A percentile compares a stretch with the other conserved stretches of the same genome.
phyloP scores from a whole-genome alignment of 306 rosid genomes.

The Echinosophora koreensis region DNA sequence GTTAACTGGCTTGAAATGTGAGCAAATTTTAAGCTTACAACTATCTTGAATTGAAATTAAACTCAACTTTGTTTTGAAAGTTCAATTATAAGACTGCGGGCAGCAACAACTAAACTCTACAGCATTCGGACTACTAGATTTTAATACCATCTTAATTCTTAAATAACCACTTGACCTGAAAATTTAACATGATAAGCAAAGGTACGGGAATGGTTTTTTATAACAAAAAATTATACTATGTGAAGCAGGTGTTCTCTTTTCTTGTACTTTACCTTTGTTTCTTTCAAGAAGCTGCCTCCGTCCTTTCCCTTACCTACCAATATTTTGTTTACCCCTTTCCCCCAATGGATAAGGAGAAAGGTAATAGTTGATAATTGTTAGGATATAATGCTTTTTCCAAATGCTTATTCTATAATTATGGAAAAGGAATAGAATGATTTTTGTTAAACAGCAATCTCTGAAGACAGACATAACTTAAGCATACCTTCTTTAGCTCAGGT shows the following conservation, averaged over 20 bases:
- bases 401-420: conserved; percentile 10
- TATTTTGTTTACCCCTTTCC: conserved; percentile 4
- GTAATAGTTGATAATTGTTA: conserved; percentile 11
- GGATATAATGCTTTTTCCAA: neutral
- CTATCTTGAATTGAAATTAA: conserved; percentile 16
- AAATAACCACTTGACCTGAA: conserved; percentile 9
- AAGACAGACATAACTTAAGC: conserved; percentile 14
- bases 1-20: neutral
- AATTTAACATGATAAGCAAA: conserved; percentile 9
- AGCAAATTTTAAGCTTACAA: neutral
- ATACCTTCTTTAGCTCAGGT: neutral
- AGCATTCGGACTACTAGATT: conserved; percentile 1
- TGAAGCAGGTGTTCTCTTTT: conserved; percentile 15
- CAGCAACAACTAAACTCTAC: neutral
- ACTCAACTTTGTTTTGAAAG: conserved; percentile 14
- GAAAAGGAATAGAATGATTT: conserved; percentile 26
- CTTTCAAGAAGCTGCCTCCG: conserved; percentile 24
- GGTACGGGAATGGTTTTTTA: neutral
- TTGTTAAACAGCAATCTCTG: conserved; percentile 8
- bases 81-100: conserved; percentile 1
- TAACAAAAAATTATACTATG: conserved; percentile 9
- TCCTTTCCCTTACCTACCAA: neutral
- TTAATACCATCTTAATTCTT: conserved; percentile 34
- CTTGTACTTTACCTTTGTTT: conserved; percentile 28
- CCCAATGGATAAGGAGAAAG: conserved; percentile 26